Evolutionary conservation across 73 alveolate species (phyloP), one percentile per base, ranked within the genome.

Genomic region (Tetrahymena malaccensis): DNA sequence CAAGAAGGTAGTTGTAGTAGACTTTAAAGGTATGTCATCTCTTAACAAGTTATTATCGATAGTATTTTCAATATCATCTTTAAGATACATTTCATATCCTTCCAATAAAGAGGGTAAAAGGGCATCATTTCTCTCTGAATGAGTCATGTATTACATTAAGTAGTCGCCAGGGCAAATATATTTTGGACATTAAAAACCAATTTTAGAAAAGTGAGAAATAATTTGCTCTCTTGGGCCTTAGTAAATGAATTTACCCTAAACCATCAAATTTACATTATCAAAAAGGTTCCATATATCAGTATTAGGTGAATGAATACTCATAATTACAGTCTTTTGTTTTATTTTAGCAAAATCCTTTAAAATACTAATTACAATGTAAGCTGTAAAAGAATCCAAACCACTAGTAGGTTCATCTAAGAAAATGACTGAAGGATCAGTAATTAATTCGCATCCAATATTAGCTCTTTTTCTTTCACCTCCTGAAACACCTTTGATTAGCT

Each of bases 121-220:
- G 0, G 84, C 85, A 35, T 84, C 55, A 37, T 83, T n/a, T 31
- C 84, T 22, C 56, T 84, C 56, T 1, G 96, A 96, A 85, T 89
- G 94, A 95, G 35, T 70, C 43, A 96, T 85, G 27, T 84, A 31
- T 85, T 94, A 35, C 34, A 96, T 94, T 21, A 96, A 40, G 35
- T 43, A 96, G 43, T 96, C 98, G 3, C 94, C 96, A 15, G 98
- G 98, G 93, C 95, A 94, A 10, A 94, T 85, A 58, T 95, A 94
- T 35, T 94, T 94, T 33, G 96, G 96, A 15, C 96, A 85, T 85
- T 85, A 17, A 43, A 95, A 43, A 34, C 95, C 97, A 85, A 96
- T 85, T 11, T 57, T 34, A 2, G 84, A 31, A 43, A 43, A 34
- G 44, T 94, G 95, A 40, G 93, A 85, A 43, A 44, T 11, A 4